Percentiles rank a stretch among this genome's conserved stretches.
Evolutionary conservation across 169 alveolate genomes (phyloP).

Genomic region (Eimeria tenella): DNA sequence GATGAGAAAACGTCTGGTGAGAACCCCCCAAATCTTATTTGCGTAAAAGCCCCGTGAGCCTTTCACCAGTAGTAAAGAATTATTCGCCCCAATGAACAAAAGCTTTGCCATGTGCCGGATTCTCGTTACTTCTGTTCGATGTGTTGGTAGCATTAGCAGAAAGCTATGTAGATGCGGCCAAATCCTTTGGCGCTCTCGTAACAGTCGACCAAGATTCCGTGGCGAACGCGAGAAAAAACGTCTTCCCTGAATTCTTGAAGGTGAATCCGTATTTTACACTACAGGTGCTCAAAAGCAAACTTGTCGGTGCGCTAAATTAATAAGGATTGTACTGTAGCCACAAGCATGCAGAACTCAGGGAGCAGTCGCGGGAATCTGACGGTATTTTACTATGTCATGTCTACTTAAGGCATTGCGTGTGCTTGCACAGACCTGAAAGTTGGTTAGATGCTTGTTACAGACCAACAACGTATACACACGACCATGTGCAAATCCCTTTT

Average conservation of each 20-base stretch:
- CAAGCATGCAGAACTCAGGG: neutral
- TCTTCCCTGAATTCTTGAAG: constrained; percentile 52
- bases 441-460: too few species aligned
- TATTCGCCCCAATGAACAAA: neutral
- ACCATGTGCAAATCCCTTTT: too few species aligned
- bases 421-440: too few species aligned
- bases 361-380: too few species aligned
- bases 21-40: neutral
- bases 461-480: too few species aligned
- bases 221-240: constrained; percentile 12
- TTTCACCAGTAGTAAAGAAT: neutral
- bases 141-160: constrained; percentile 59
- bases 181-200: constrained; percentile 42
- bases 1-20: constrained; percentile 46
- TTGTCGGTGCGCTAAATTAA: neutral
- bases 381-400: too few species aligned
- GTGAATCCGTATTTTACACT: neutral
- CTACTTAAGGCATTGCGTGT: too few species aligned
- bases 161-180: constrained; percentile 17
- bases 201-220: constrained; percentile 39
- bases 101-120: neutral
- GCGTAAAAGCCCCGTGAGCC: neutral
- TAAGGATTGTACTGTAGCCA: neutral
- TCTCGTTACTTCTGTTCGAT: neutral
- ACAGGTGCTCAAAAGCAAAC: neutral